Evolutionary conservation across 2,329 filamentous ascomycete species (phyloP).

Genomic region (Sordariomycetes sp.): DNA sequence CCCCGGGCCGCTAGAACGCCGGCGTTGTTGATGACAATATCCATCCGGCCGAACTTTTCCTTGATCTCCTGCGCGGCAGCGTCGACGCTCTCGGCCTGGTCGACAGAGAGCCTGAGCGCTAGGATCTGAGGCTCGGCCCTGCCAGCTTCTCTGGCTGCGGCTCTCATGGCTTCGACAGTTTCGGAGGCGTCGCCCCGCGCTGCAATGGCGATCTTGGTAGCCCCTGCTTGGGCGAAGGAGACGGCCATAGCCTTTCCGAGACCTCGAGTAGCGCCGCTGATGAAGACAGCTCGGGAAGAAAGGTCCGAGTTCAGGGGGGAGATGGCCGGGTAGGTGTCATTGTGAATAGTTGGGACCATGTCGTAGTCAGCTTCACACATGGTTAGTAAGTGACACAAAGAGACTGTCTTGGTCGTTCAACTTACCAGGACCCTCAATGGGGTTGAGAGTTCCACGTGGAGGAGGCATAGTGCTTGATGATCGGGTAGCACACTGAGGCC

Average conservation of each 20-base stretch:
- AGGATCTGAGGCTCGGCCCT: constrained; percentile 22
- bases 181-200: constrained; percentile 37
- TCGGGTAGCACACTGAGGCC: too few species aligned
- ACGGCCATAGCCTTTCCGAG: constrained; percentile 43
- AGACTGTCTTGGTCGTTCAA: too few species aligned
- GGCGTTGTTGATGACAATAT: constrained; percentile 5
- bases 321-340: too few species aligned
- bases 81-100: constrained; percentile 6
- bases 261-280: constrained; percentile 45
- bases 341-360: too few species aligned
- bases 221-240: constrained; percentile 45
- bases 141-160: constrained; percentile 7
- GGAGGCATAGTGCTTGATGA: too few species aligned
- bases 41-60: constrained; percentile 6
- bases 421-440: too few species aligned
- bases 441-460: too few species aligned
- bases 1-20: neutral
- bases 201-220: constrained; percentile 38
- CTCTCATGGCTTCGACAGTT: neutral
- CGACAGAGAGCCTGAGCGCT: constrained; percentile 23
- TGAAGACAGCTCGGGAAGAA: constrained; percentile 33
- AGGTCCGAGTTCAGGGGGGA: too few species aligned
- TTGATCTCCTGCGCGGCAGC: constrained; percentile 13
- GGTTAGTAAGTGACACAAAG: too few species aligned
- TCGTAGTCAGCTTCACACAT: too few species aligned